Percentiles rank a stretch among this genome's conserved stretches.
Evolutionary conservation across 805 yeast species (phyloP).

Genomic region (Blastobotrys mokoenaii): DNA sequence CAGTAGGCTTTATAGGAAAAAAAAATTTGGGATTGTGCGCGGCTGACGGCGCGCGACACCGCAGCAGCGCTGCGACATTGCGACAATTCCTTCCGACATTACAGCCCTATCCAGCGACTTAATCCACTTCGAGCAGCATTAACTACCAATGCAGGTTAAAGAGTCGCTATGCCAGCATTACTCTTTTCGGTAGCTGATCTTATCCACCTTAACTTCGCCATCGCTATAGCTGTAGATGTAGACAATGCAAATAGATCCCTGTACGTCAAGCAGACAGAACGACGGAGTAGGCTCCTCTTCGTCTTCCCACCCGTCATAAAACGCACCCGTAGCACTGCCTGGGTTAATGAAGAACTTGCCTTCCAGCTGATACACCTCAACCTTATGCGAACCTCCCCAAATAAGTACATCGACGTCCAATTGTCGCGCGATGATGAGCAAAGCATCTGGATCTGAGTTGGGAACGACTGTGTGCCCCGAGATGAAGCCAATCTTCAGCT

Average conservation of each 20-base stretch:
- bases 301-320: conserved; percentile 53
- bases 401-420: conserved; percentile 84
- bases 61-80: neutral
- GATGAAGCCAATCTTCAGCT: conserved; percentile 72
- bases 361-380: conserved; percentile 87
- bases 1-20: neutral
- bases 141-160: neutral
- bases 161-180: neutral
- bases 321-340: conserved; percentile 94
- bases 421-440: conserved; percentile 76
- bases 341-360: conserved; percentile 94
- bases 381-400: conserved; percentile 90
- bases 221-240: conserved; percentile 77
- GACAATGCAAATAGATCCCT: conserved; percentile 65
- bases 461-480: conserved; percentile 83
- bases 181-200: conserved; percentile 55
- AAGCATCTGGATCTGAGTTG: conserved; percentile 74
- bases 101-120: neutral
- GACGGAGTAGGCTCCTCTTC: conserved; percentile 56
- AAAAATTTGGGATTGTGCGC: neutral
- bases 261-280: conserved; percentile 82
- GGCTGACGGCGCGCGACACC: neutral
- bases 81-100: neutral
- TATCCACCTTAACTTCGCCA: conserved; percentile 86
- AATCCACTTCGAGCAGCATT: neutral